Conservation (phyloP, 2,329 filamentous ascomycete species). For the Colletotrichum lupini region DNA sequence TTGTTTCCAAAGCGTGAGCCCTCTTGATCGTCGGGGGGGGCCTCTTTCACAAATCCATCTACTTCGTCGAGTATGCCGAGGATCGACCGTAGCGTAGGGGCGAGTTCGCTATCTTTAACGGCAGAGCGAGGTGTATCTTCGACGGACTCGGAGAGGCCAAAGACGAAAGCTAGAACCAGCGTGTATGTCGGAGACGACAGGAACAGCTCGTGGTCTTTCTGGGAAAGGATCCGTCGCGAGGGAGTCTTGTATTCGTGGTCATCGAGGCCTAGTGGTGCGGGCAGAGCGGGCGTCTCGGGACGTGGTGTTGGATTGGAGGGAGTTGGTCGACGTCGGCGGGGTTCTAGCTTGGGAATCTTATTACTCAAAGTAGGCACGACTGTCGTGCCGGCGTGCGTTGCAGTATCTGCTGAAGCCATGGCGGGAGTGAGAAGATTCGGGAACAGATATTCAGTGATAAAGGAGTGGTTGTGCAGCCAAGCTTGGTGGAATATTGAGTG, state of each 20-base stretch:
- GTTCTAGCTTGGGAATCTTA: conserved; percentile 73
- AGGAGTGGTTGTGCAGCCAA: background rate
- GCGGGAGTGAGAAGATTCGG: background rate
- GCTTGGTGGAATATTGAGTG: background rate
- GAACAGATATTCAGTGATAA: background rate
- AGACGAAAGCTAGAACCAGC: conserved; percentile 86
- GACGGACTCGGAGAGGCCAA: conserved; percentile 85
- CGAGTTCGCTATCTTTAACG: conserved; percentile 65
- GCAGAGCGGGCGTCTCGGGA: conserved; percentile 80
- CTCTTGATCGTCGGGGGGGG: conserved; percentile 85
- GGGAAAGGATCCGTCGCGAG: conserved; percentile 82
- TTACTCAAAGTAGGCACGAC: conserved; percentile 4
- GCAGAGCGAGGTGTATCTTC: conserved; percentile 75
- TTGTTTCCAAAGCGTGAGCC: conserved; percentile 96
- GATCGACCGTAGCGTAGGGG: conserved; percentile 71
- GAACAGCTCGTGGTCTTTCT: conserved; percentile 84
- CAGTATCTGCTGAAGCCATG: conserved; percentile 21
- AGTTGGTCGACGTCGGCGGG: conserved; percentile 66
- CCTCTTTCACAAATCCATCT: conserved; percentile 72
- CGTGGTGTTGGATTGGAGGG: conserved; percentile 69
- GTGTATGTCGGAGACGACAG: conserved; percentile 79
- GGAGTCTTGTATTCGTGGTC: conserved; percentile 74
- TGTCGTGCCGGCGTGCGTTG: background rate
- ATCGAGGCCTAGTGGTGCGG: conserved; percentile 72
- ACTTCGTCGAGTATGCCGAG: conserved; percentile 77